Evolutionary conservation across 139 green algal genomes (phyloP).

Genomic region (Chlorella ohadii): DNA sequence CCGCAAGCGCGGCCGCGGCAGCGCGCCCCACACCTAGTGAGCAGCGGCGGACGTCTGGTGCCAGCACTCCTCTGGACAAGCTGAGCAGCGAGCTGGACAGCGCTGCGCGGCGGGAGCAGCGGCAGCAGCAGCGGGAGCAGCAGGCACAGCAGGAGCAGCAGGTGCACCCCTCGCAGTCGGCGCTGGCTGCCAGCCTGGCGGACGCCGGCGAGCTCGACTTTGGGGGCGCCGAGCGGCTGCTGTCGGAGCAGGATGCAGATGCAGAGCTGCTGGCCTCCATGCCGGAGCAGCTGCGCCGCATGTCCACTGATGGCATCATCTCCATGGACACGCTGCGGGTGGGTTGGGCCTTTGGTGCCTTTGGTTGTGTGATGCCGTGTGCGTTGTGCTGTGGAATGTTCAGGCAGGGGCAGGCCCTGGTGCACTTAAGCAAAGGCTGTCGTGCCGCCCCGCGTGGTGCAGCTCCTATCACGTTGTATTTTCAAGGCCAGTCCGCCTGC

Average conservation of each 20-base stretch:
- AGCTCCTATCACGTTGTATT: no score
- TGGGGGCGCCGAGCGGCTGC: neutral
- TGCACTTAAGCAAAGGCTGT: no score
- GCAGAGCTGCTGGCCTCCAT: constrained; percentile 27
- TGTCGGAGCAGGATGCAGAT: constrained; percentile 14
- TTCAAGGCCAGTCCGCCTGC: no score
- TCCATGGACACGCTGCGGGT: constrained; percentile 31
- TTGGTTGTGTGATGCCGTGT: no score
- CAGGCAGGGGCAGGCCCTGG: no score
- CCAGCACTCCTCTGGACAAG: constrained; percentile 18
- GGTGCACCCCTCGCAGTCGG: neutral
- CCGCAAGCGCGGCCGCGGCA: neutral
- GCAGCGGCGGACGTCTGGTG: neutral
- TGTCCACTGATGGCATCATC: constrained; percentile 43
- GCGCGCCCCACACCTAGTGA: neutral
- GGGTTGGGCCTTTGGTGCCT: neutral
- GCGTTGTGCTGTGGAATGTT: no score
- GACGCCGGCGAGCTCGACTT: neutral
- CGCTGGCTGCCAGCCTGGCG: constrained; percentile 9
- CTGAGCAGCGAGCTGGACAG: neutral
- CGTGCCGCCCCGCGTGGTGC: no score
- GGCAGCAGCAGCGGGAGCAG: neutral
- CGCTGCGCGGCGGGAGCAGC: neutral
- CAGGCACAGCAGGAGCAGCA: neutral
- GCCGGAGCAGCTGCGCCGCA: constrained; percentile 35